These are phyloP conservation scores for Ceratocystis albifundus DNA, from an alignment of 2,329 filamentous ascomycete species.

Conservation along the genomic window DNA sequence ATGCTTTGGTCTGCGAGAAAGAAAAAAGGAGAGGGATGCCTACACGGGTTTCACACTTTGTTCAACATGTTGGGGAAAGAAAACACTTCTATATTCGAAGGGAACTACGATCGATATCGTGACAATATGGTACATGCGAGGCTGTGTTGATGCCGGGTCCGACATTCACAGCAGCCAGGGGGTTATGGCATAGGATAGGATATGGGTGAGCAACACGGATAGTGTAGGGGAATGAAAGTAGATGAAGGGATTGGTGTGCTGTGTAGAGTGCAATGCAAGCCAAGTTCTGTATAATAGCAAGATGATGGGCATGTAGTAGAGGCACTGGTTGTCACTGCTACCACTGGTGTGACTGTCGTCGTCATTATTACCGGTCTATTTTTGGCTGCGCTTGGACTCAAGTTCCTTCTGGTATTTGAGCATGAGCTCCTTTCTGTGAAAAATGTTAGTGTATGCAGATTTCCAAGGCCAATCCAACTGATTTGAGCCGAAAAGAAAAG, in stretches of 20 bases:
- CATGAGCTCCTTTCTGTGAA: conserved; percentile 45
- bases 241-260: too few relatives aligned
- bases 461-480: too few relatives aligned
- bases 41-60: background rate
- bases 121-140: conserved; percentile 22
- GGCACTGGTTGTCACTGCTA: too few relatives aligned
- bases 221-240: too few relatives aligned
- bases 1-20: background rate
- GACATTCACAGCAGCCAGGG: background rate
- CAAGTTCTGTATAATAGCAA: too few relatives aligned
- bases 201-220: too few relatives aligned
- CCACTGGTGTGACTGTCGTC: too few relatives aligned
- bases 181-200: conserved; percentile 5
- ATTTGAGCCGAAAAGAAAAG: too few relatives aligned
- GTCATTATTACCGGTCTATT: conserved; percentile 4
- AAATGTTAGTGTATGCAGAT: conserved; percentile 26
- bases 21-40: background rate
- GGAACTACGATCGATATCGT: conserved; percentile 19
- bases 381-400: conserved; percentile 40
- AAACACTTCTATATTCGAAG: conserved; percentile 12
- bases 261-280: too few relatives aligned
- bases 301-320: too few relatives aligned
- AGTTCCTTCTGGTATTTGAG: conserved; percentile 50
- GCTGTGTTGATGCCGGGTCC: background rate
- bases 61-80: background rate